These are phyloP conservation scores for Talaromyces funiculosus DNA, from an alignment of 2,329 filamentous ascomycete species.

Conservation along the genomic window DNA sequence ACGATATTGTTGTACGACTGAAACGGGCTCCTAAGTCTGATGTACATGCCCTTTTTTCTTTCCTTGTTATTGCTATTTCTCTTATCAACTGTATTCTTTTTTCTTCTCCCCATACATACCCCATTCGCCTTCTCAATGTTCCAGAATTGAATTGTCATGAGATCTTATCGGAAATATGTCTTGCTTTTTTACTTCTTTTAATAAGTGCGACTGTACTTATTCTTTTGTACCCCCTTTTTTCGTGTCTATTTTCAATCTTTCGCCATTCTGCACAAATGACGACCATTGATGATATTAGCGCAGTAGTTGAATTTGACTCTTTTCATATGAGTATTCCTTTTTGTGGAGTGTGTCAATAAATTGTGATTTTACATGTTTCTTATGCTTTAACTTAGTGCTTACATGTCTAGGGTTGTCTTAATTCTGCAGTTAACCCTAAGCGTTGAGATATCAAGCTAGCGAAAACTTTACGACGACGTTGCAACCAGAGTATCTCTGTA, in stretches of 20 bases:
- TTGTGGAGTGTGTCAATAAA: background rate
- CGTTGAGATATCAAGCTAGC: no score
- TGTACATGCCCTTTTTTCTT: slow-evolving; percentile 15
- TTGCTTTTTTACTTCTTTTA: background rate
- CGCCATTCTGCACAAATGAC: slow-evolving; percentile 13
- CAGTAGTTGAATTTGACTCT: slow-evolving; percentile 5
- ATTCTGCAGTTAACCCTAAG: no score
- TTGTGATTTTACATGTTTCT: background rate
- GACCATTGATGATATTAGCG: slow-evolving; percentile 14
- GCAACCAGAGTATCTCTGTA: no score
- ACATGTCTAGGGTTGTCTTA: no score
- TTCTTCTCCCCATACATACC: slow-evolving; percentile 19
- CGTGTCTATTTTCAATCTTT: slow-evolving; percentile 8
- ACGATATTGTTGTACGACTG: slow-evolving; percentile 16
- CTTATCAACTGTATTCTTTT: slow-evolving; percentile 17
- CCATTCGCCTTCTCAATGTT: slow-evolving; percentile 10
- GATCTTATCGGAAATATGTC: slow-evolving; percentile 5
- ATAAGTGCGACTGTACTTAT: background rate
- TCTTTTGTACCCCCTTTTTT: slow-evolving; percentile 9
- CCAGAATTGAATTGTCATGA: background rate
- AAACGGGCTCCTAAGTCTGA: slow-evolving; percentile 13
- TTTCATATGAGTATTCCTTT: background rate
- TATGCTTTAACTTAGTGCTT: no score
- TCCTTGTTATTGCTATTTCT: background rate
- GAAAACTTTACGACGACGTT: no score